Base-by-base conservation (phyloP, 805 yeast genomes). In the Lipomyces sp. region DNA sequence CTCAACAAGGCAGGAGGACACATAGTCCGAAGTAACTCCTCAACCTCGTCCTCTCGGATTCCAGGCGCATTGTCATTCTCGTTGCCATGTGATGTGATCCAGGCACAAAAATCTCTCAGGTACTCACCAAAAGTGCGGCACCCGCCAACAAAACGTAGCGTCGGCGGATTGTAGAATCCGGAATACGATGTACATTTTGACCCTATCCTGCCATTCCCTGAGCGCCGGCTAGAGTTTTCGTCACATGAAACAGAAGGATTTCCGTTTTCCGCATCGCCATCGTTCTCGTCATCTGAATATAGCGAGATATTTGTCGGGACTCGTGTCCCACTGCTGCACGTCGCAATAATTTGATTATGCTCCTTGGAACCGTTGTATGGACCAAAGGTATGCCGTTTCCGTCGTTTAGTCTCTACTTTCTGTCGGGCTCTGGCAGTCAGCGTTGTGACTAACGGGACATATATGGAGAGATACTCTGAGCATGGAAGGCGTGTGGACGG, bases 71-170 rank as follows among this genome's bases (percentile, higher is more conserved):
- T 24, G 51, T 42, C 34, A 18, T 42, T 30, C 48, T 42, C 51
- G 51, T n/a, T 15, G 53, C 32, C 51, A 45, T 33, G 45, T 24
- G 34, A 50, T 18, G 53, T 24, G 34, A 53, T 29, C 18, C 24
- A 24, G n/a, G 57, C 53, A 42, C 59, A 58, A 33, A 53, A 34
- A 10, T 24, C 11, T 8, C 51, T 45, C 54, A 67, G 32, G 45
- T 64, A 67, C 33, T 67, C 70, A 8, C 69, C 57, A 42, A 67
- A 67, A 24, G 71, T 39, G n/a, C 64, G 45, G 45, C 66, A 39
- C 11, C 69, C 64, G 11, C 59, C 60, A 11, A 35, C 64, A 34
- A 62, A 65, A 3, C 63, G 53, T 50, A 67, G 45, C n/a, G 57
- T 18, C 18, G 56, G 51, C 51, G 71, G 71, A 53, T 35, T 37